Percentiles rank a stretch among this genome's conserved stretches.
Conservation (phyloP, 352 stramenopile genomes). For the Phytophthora lateralis region DNA sequence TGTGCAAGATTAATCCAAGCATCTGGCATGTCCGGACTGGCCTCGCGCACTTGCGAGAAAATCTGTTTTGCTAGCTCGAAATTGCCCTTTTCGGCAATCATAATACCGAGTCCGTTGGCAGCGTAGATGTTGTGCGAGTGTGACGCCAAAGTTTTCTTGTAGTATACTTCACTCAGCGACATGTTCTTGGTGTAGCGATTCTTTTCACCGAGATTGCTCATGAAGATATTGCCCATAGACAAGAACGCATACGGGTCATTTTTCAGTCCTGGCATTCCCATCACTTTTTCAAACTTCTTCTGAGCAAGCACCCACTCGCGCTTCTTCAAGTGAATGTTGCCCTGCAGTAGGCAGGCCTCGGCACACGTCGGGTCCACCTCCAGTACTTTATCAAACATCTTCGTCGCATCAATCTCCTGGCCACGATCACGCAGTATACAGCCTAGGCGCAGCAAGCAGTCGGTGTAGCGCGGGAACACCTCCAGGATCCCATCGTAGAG, state of each 20-base stretch:
- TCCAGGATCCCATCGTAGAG: slow-evolving; percentile 95
- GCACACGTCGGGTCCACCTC: slow-evolving; percentile 91
- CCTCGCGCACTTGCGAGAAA: slow-evolving; percentile 96
- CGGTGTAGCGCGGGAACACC: slow-evolving; percentile 94
- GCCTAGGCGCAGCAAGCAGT: slow-evolving; percentile 93
- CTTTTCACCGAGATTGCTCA: slow-evolving; percentile 96
- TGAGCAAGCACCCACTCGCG: slow-evolving; percentile 95
- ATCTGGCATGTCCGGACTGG: slow-evolving; percentile 95
- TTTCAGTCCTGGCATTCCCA: slow-evolving; percentile 95
- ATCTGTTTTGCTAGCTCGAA: slow-evolving; percentile 96
- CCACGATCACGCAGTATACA: slow-evolving; percentile 95
- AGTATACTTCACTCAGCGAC: slow-evolving; percentile 94
- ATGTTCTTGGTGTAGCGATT: slow-evolving; percentile 97
- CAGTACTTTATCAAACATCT: slow-evolving; percentile 94
- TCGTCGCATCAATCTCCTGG: slow-evolving; percentile 86
- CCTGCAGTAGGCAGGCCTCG: slow-evolving; percentile 94
- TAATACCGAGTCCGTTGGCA: slow-evolving; percentile 97
- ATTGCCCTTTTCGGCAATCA: slow-evolving; percentile 97
- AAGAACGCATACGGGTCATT: slow-evolving; percentile 97
- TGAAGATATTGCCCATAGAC: slow-evolving; percentile 98
- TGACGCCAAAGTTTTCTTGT: slow-evolving; percentile 94
- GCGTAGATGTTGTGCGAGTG: slow-evolving; percentile 96
- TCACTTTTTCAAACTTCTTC: slow-evolving; percentile 93
- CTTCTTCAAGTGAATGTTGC: slow-evolving; percentile 95
- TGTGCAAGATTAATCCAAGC: slow-evolving; percentile 97